Conservation (phyloP, 352 stramenopile genomes). For the Phytophthora syringae region DNA sequence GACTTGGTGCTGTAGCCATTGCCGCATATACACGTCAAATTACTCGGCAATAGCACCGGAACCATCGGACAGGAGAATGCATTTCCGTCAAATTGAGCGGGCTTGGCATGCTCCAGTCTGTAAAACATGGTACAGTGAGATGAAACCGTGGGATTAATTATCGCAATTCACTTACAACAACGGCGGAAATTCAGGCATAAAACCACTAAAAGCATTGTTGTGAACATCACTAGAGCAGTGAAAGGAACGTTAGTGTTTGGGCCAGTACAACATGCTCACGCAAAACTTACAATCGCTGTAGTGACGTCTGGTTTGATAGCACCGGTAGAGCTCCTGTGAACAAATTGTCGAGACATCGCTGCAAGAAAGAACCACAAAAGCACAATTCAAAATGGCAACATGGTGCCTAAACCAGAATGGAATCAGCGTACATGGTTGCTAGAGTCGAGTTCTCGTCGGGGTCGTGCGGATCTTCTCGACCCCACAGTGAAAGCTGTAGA, state of each 20-base stretch:
- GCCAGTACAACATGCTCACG: not conserved
- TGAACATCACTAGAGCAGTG: constrained; percentile 42
- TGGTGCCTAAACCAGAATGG: not conserved
- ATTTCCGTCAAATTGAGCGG: constrained; percentile 27
- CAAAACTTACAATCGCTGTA: constrained; percentile 56
- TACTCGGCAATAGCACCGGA: constrained; percentile 18
- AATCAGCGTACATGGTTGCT: constrained; percentile 47
- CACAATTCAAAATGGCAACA: not conserved
- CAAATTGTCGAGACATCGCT: constrained; percentile 63
- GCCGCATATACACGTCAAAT: constrained; percentile 44
- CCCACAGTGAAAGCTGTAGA: constrained; percentile 42
- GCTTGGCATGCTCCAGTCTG: constrained; percentile 21
- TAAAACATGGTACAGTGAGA: not conserved
- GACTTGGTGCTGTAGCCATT: constrained; percentile 24
- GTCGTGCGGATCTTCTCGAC: constrained; percentile 55
- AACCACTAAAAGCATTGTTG: constrained; percentile 38
- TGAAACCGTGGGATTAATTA: not conserved
- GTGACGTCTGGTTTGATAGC: constrained; percentile 51
- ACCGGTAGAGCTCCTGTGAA: constrained; percentile 47
- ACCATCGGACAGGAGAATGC: constrained; percentile 26
- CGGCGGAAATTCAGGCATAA: constrained; percentile 34
- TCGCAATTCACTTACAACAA: constrained; percentile 32
- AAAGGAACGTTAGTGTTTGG: not conserved
- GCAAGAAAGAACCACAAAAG: not conserved
- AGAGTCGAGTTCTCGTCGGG: constrained; percentile 55